Conservation (phyloP, 202 grass and related monocot species). For the Brachypodium distachyon region DNA sequence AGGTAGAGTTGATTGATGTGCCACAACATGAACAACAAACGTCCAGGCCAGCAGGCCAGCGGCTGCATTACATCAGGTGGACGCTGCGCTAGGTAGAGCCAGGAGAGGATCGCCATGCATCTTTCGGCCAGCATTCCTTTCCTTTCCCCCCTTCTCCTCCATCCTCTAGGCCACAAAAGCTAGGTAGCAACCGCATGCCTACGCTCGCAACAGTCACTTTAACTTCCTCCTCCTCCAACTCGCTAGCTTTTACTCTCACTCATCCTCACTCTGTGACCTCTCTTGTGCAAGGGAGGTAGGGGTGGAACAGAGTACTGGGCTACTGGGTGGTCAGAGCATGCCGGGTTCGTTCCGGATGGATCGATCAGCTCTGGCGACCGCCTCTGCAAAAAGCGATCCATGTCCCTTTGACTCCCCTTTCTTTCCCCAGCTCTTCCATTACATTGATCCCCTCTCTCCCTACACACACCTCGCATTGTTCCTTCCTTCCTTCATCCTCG, state of each 20-base stretch:
- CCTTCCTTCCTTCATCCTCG: not conserved
- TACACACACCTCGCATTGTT: not conserved
- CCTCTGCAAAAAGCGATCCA: slow-evolving; percentile 60
- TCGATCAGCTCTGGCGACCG: slow-evolving; percentile 25
- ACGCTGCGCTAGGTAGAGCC: not conserved
- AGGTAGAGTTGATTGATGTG: not conserved
- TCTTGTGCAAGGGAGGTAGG: not conserved
- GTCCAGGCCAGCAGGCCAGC: not conserved
- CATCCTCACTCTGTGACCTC: not conserved
- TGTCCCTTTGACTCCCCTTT: slow-evolving; percentile 44
- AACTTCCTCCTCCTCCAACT: not conserved
- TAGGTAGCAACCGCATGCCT: too few species aligned
- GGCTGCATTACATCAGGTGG: not conserved
- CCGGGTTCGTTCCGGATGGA: slow-evolving; percentile 44
- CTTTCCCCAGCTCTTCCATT: not conserved
- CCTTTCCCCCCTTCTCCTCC: not conserved
- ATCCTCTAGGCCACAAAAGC: not conserved
- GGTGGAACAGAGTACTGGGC: slow-evolving; percentile 3
- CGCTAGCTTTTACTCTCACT: not conserved
- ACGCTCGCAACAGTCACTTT: slow-evolving; percentile 18
- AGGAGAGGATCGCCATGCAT: not conserved
- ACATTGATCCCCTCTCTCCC: not conserved
- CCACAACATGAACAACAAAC: not conserved
- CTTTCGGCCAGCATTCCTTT: slow-evolving; percentile 2
- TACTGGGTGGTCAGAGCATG: slow-evolving; percentile 54